phyloP scores from a whole-genome alignment of 2,329 filamentous ascomycete genomes.

The Penicillium sp. region DNA sequence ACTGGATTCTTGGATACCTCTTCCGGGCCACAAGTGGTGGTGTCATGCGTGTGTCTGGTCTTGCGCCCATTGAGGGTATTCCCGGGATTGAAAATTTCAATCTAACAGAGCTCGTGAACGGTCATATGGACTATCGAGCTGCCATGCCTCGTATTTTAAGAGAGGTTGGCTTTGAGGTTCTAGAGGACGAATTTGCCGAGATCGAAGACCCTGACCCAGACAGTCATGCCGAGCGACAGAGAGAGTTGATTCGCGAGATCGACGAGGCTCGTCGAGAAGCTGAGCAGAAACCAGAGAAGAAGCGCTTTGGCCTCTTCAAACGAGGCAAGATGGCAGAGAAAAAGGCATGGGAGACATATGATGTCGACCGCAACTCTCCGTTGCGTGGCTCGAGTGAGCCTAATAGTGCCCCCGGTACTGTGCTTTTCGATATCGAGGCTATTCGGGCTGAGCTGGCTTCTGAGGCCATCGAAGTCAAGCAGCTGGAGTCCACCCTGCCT shows the following conservation, averaged over 20 bases:
- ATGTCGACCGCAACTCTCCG: slow-evolving; percentile 56
- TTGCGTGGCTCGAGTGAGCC: slow-evolving; percentile 27
- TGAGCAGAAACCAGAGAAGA: slow-evolving; percentile 74
- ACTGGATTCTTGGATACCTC: slow-evolving; percentile 95
- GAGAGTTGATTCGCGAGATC: slow-evolving; percentile 93
- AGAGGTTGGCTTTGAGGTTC: slow-evolving; percentile 85
- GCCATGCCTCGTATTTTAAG: slow-evolving; percentile 87
- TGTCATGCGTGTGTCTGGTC: slow-evolving; percentile 82
- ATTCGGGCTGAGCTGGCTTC: slow-evolving; percentile 82
- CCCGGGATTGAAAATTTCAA: slow-evolving; percentile 85
- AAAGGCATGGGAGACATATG: slow-evolving; percentile 92
- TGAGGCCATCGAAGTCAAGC: slow-evolving; percentile 69
- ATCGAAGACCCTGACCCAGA: slow-evolving; percentile 98
- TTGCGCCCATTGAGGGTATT: slow-evolving; percentile 73
- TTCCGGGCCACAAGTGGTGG: slow-evolving; percentile 93
- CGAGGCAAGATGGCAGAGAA: slow-evolving; percentile 72
- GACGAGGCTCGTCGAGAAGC: slow-evolving; percentile 88
- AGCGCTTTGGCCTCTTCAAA: slow-evolving; percentile 75
- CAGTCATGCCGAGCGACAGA: slow-evolving; percentile 80
- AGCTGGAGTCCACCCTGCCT: slow-evolving; percentile 84
- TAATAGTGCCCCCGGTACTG: slow-evolving; percentile 43
- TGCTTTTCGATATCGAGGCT: slow-evolving; percentile 94
- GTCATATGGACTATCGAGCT: slow-evolving; percentile 94
- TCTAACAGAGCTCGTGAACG: slow-evolving; percentile 79
- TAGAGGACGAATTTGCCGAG: slow-evolving; percentile 91